Evolutionary conservation across 495 filamentous ascomycete genomes (phyloP).

Genomic region (Margaritispora aquatica): DNA sequence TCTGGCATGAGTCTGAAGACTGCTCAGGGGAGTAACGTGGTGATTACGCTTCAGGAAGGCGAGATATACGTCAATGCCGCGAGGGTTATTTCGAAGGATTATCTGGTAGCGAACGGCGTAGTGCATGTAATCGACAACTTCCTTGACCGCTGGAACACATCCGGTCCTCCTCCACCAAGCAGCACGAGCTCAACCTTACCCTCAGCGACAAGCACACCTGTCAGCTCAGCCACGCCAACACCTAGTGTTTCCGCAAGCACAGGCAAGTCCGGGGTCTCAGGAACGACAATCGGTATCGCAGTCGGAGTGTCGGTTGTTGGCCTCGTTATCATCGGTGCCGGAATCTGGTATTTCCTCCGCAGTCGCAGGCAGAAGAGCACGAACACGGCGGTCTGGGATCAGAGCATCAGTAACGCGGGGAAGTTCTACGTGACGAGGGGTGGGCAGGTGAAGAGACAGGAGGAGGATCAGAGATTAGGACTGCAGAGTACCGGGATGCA

Average conservation of each 20-base stretch:
- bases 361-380: not conserved
- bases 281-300: not conserved
- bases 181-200: not conserved
- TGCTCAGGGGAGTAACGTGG: not conserved
- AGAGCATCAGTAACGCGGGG: not conserved
- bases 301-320: not conserved
- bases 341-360: not conserved
- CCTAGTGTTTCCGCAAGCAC: not conserved
- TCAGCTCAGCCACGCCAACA: not conserved
- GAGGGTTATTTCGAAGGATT: slow-evolving; percentile 1
- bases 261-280: not conserved
- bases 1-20: slow-evolving; percentile 6
- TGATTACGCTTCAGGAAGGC: not conserved
- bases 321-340: not conserved
- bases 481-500: not conserved
- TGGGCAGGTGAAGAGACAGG: not conserved
- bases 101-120: slow-evolving; percentile 5
- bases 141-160: not conserved
- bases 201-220: not conserved
- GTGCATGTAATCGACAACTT: slow-evolving; percentile 8
- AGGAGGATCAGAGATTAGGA: not conserved
- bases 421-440: not conserved
- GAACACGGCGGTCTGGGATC: not conserved
- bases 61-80: slow-evolving; percentile 10
- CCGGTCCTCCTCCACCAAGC: not conserved